Evolutionary conservation across 257 asterid genomes (phyloP), one percentile per base, ranked within the genome.

Genomic region (Fraxinus anomala): DNA sequence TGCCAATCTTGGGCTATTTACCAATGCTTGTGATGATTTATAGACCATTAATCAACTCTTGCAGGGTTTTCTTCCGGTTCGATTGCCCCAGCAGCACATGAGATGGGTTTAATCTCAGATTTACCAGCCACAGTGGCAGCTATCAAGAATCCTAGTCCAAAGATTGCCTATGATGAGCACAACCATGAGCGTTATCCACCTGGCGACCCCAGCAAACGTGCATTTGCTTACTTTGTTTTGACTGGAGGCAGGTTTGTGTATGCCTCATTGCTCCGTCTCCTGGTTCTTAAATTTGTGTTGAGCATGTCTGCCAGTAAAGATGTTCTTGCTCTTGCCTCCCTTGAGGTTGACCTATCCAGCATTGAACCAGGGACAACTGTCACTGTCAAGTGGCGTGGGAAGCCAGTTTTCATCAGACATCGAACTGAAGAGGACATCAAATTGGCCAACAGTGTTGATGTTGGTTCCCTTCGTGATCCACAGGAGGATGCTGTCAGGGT

Each of bases 241-340:
- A 92, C 96, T 0, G 98, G 98, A 75, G 98, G 98, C 78, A 91
- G 98, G 88, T 94, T 94, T 67, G 94, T 94, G 30, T 94, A 94
- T 33, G 98, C 98, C 39, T 94, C 98, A 0, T 73, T 94, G 83
- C 88, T 93, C 82, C 98, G 98, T 86, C 98, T 94, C 77, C 83
- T 94, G 81, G 89, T 94, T 12, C 98, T 94, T 65, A 92, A 94
- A 70, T 91, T 94, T 77, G 96, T 94, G 19, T 76, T 94, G 85
- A 94, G 98, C 90, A 92, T 94, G 98, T 94, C 98, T 81, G 98
- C 98, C 78, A 94, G 94, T 80, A 94, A 94, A 77, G 98, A 94
- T 44, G 98, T 94, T 76, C 97, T 94, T 61, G 97, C 98, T 36
- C 94, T 92, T 63, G 97, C 98, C 14, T 92, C 98, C 79, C 85